phyloP scores from a whole-genome alignment of 768 basidiomycete species.

The Tephrocybe sp. region DNA sequence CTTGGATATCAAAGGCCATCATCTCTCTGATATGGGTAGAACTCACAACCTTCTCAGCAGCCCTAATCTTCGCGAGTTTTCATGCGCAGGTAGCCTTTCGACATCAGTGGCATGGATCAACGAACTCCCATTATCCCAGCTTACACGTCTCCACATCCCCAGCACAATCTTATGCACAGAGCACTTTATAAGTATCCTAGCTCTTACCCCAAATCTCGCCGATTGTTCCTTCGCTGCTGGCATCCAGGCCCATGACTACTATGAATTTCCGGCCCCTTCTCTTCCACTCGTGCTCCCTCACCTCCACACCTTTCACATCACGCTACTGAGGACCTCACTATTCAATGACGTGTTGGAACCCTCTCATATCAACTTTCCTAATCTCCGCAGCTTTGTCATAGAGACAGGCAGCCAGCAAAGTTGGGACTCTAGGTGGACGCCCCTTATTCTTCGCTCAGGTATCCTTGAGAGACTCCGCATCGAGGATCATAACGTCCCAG shows the following conservation, averaged over 20 bases:
- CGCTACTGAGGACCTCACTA: background rate
- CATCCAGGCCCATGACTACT: background rate
- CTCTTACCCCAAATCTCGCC: background rate
- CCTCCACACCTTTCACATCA: background rate
- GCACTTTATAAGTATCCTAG: conserved; percentile 1
- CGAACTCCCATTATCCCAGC: conserved; percentile 6
- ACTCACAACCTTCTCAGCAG: background rate
- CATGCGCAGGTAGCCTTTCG: background rate
- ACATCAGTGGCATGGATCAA: background rate
- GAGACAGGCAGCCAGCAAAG: background rate
- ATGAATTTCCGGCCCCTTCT: background rate
- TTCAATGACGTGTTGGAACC: background rate
- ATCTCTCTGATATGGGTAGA: background rate
- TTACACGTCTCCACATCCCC: conserved; percentile 5
- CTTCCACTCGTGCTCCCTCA: background rate
- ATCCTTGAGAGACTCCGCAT: conserved; percentile 2
- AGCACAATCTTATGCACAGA: background rate
- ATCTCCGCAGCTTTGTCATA: conserved; percentile 2
- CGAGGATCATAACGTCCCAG: background rate
- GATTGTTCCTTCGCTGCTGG: conserved; percentile 1
- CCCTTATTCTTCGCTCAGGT: conserved; percentile 1
- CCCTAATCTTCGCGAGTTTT: background rate
- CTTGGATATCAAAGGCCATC: background rate
- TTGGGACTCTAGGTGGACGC: conserved; percentile 5
- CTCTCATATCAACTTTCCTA: conserved; percentile 3